Evolutionary conservation across 2,329 filamentous ascomycete species (phyloP).

Genomic region (Hypoxylon sp.): DNA sequence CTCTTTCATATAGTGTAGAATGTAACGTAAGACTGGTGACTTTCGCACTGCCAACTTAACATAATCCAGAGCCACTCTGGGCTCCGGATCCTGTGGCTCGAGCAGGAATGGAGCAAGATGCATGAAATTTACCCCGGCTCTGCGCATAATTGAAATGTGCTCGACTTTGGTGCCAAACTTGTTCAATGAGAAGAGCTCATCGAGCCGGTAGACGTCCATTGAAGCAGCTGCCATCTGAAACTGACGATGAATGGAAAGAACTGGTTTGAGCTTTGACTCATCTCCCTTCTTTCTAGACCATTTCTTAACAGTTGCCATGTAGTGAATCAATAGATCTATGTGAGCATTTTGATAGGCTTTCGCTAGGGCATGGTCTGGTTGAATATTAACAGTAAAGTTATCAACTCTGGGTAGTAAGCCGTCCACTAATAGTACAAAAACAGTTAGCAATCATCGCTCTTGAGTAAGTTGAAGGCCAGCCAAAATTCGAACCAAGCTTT

Average conservation of each 20-base stretch:
- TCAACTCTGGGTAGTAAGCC: constrained; percentile 49
- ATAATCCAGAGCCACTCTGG: constrained; percentile 45
- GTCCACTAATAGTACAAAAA: constrained; percentile 37
- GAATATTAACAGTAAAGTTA: constrained; percentile 49
- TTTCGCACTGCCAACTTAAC: constrained; percentile 46
- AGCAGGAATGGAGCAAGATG: constrained; percentile 45
- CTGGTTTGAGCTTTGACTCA: neutral
- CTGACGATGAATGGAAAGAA: constrained; percentile 26
- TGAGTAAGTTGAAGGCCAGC: neutral
- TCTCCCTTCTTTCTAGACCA: constrained; percentile 28
- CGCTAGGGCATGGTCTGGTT: constrained; percentile 34
- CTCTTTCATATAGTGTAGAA: constrained; percentile 47
- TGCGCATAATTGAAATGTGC: constrained; percentile 47
- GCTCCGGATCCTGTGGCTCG: constrained; percentile 22
- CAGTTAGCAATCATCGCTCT: constrained; percentile 15
- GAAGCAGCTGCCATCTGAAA: constrained; percentile 50
- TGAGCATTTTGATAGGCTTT: constrained; percentile 47
- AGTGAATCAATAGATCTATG: constrained; percentile 42
- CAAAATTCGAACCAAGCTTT: neutral
- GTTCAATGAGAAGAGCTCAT: constrained; percentile 41
- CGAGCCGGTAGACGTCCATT: constrained; percentile 47
- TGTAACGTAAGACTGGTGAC: constrained; percentile 51
- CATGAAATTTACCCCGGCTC: constrained; percentile 39
- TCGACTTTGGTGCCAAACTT: constrained; percentile 36
- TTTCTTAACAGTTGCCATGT: constrained; percentile 40